Evolutionary conservation across 495 filamentous ascomycete genomes (phyloP).

Genomic region (Penicillium dipodomyicola): DNA sequence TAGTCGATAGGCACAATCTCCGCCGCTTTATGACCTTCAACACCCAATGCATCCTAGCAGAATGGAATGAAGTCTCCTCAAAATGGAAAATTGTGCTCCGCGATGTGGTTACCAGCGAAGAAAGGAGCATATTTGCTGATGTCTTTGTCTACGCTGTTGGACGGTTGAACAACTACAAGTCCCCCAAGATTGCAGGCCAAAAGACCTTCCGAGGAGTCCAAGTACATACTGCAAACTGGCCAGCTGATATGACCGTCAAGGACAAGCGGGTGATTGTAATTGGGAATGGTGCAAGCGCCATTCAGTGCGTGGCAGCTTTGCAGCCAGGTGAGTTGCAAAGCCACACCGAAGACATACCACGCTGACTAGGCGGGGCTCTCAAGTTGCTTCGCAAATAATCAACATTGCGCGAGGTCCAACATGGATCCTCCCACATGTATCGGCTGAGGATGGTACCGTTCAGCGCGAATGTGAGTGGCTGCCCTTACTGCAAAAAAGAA

Average conservation of each 20-base stretch:
- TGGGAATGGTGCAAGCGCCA: constrained; percentile 22
- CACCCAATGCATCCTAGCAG: background rate
- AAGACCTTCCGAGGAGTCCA: constrained; percentile 5
- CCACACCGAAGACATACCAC: background rate
- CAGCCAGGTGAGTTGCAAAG: constrained; percentile 11
- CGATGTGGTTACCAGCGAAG: background rate
- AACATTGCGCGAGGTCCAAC: constrained; percentile 14
- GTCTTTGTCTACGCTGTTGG: constrained; percentile 17
- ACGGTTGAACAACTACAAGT: constrained; percentile 15
- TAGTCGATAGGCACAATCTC: constrained; percentile 8
- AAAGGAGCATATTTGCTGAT: constrained; percentile 4
- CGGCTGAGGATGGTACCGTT: constrained; percentile 7
- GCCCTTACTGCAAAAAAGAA: background rate
- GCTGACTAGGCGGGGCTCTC: background rate
- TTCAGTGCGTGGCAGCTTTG: constrained; percentile 18
- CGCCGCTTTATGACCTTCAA: constrained; percentile 9
- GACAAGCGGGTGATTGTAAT: constrained; percentile 19
- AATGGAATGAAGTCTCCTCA: constrained; percentile 8
- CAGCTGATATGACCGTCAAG: background rate
- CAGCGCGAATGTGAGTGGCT: constrained; percentile 8
- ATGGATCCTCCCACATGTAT: constrained; percentile 17
- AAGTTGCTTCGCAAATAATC: constrained; percentile 8
- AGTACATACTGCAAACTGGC: constrained; percentile 23
- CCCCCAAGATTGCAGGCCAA: constrained; percentile 7
- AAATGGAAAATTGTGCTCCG: constrained; percentile 6